Evolutionary conservation across 495 filamentous ascomycete species (phyloP), one percentile per base, ranked within the genome.

Genomic region (Usnea hakonensis): DNA sequence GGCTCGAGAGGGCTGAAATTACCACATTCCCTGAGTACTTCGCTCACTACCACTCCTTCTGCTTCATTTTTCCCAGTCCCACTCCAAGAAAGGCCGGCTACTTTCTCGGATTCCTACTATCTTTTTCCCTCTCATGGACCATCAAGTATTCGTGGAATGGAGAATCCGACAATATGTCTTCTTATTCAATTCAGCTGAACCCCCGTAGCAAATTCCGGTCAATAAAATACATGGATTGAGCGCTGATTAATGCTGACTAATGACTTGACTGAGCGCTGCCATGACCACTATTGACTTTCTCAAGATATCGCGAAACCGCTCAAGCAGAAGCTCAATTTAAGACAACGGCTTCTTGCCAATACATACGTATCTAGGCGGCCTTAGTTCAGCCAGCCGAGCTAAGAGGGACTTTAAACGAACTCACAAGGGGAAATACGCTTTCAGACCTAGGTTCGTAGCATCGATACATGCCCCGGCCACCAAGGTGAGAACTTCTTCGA

Each of bases 361-460:
- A 69, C 81, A 83, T 61, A 85, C 76, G 68, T 84, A 82, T 65
- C 80, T 83, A 26, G 28, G 33, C 38, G 41, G 41, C 23, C 32
- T 55, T 14, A 48, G 16, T 14, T 54, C 30, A 40, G 9, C 6
- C 17, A 61, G 46, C 38, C n/a, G 21, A 35, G 53, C 36, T 9
- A 5, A 10, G 30, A 14, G 35, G 13, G n/a, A 30, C 28, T 17
- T 21, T 19, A 19, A 6, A 19, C 1, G 21, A 14, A 80, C 87
- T 74, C 71, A 90, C 85, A 90, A 71, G 46, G 87, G 88, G 63
- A 90, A 90, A 71, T 91, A 91, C 60, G 88, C 83, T 77, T 86
- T 92, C 64, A 87, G 76, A 36, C 76, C 77, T 50, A 74, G 78
- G 60, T 87, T 83, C 40, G 80, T 79, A 30, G 87, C 85, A 66